Base-by-base conservation (phyloP, 192 early-diverging fungal species). In the Backusella luteola region DNA sequence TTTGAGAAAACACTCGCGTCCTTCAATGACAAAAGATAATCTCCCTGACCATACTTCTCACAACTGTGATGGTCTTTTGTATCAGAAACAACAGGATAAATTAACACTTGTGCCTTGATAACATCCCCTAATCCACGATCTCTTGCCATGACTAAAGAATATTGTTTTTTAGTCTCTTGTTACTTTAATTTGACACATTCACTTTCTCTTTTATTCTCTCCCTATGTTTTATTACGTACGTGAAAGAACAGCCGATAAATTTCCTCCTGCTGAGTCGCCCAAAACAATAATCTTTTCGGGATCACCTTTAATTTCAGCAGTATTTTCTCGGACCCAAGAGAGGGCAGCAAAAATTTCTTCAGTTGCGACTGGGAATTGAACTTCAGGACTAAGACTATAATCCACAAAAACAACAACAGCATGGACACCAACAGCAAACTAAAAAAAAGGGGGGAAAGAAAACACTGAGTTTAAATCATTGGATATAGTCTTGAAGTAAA, bases 211-310 rank as follows among this genome's bases (percentile, higher is more conserved):
- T 32, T 32, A 32, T 32, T 32, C 2, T 32, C 32, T 32, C 2
- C 32, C 32, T 32, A 32, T 3, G 32, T 32, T 32, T 3, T 66
- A 29, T 66, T 32, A 66, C 63, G 12, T 66, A 66, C 63, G 23
- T 66, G 63, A 66, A 66, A 66, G 26, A 66, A 66, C 63, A 6
- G 63, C 32, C 21, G 63, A 23, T 32, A 66, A 73, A 23, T 77
- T 77, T 42, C 76, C 76, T 15, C 76, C 76, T 11, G 66, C 76
- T n/a, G 69, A 71, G 29, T 77, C 76, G 19, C 76, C 76, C 23
- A 56, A 69, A 32, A 77, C 38, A 26, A 66, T 71, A 12, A 77
- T 46, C 19, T 59, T 26, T 1, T 38, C 26, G n/a, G 34, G 63
- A 38, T 77, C 53, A 0, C 71, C 34, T 0, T 77, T 73, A 9